Base-by-base conservation (phyloP, 2,329 filamentous ascomycete species). In the Monilinia aucupariae region DNA sequence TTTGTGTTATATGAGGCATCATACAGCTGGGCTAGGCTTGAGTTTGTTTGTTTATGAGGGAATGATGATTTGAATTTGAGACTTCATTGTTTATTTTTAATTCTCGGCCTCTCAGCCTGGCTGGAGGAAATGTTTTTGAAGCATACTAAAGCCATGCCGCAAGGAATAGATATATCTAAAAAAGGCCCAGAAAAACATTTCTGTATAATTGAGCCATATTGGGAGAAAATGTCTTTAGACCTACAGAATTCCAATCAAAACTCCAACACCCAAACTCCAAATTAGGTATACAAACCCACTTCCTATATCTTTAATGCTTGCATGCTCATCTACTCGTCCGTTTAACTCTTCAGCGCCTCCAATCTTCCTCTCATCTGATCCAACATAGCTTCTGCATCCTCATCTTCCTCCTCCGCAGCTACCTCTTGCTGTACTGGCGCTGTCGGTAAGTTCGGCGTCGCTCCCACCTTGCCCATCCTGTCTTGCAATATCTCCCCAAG, bases 301-400 rank as follows among this genome's bases (percentile, higher is more conserved):
- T 3, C 25, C 37, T 43, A 13, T 34, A n/a, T 34, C 9, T 39
- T 39, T 15, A 39, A 39, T 4, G 15, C 12, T 39, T 15, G 37
- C 37, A 15, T 15, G 12, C 13, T 39, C 37, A 13, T 39, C 13
- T 39, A 15, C 37, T 5, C 4, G n/a, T 17, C 43, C 30, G 25
- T 45, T 43, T 70, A 96, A 76, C 92, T 97, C 82, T 94, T 90
- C 73, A 97, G 78, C 43, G 92, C 92, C 78, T 97, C 91, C 70
- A 99, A 76, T 54, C 93, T 82, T 69, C 92, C 92, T 74, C 93
- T 82, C 94, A 97, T 97, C 79, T 96, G 90, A 71, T 92, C 89
- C 78, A 97, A 85, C 79, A 94, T 91, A 54, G 89, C 91, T 76
- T 96, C 92, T 66, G 91, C 87, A 71, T 94, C 90, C 73, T 92